Evolutionary conservation across 129 eudicot genomes (phyloP).

Genomic region (Pittosporum tobira): DNA sequence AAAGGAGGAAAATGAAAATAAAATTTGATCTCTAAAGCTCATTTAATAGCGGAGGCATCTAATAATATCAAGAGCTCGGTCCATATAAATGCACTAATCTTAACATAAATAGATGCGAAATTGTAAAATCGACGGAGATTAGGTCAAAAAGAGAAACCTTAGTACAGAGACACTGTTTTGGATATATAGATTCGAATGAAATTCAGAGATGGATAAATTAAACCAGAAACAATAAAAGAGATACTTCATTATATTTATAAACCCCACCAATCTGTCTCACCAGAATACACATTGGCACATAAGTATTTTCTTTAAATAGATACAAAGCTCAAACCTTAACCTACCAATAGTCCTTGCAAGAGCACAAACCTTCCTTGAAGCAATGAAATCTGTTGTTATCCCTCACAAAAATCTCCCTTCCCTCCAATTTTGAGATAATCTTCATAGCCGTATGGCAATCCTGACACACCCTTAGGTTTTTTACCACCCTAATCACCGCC

Average conservation of each 20-base stretch:
- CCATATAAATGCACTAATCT: too few species aligned
- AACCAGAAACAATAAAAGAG: not conserved
- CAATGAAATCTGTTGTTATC: constrained; percentile 84
- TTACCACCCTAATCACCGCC: constrained; percentile 49
- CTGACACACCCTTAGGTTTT: constrained; percentile 75
- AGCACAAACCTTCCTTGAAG: constrained; percentile 51
- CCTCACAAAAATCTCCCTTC: constrained; percentile 72
- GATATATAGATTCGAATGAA: too few species aligned
- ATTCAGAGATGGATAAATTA: too few species aligned
- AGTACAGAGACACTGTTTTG: too few species aligned
- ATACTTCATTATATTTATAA: not conserved
- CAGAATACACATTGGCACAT: not conserved
- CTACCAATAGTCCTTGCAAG: constrained; percentile 84
- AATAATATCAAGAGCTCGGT: too few species aligned
- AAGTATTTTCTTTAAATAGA: not conserved
- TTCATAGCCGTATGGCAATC: constrained; percentile 79
- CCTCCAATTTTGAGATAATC: constrained; percentile 60
- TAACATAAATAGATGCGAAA: too few species aligned
- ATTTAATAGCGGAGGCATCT: too few species aligned
- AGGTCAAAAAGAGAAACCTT: too few species aligned
- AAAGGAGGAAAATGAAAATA: too few species aligned
- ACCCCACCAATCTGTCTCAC: not conserved
- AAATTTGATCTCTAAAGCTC: too few species aligned
- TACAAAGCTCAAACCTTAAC: not conserved
- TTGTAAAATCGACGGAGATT: too few species aligned